These are phyloP conservation scores for Serpula lacrymans DNA, from an alignment of 768 basidiomycete genomes.

Conservation along the genomic window DNA sequence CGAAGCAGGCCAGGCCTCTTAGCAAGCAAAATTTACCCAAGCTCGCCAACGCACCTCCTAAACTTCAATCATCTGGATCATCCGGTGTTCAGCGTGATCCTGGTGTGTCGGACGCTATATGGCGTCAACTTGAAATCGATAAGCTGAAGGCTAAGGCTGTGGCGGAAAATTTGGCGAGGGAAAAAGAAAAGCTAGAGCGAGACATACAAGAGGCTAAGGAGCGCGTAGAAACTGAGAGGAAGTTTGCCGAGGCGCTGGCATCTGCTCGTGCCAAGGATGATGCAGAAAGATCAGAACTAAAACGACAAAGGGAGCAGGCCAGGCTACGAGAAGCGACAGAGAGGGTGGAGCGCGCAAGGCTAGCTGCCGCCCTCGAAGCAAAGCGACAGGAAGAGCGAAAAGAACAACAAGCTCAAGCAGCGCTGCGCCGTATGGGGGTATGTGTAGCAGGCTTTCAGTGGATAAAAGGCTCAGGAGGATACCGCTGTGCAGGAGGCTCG, in stretches of 20 bases:
- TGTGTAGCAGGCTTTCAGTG: slow-evolving; percentile 46
- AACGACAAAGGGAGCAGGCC: slow-evolving; percentile 24
- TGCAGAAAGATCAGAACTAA: slow-evolving; percentile 16
- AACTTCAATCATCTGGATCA: neutral
- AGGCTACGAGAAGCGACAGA: slow-evolving; percentile 23
- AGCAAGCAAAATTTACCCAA: slow-evolving; percentile 1
- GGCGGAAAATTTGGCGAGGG: slow-evolving; percentile 14
- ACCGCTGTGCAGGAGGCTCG: slow-evolving; percentile 44
- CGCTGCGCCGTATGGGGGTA: slow-evolving; percentile 44
- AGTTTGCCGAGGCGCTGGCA: slow-evolving; percentile 18
- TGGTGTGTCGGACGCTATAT: slow-evolving; percentile 50
- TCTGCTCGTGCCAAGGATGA: slow-evolving; percentile 17
- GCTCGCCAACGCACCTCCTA: neutral
- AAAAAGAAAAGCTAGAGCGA: slow-evolving; percentile 12
- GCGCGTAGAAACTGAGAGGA: slow-evolving; percentile 8
- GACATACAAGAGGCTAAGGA: slow-evolving; percentile 15
- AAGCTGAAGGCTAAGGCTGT: slow-evolving; percentile 23
- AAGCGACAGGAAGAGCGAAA: slow-evolving; percentile 38
- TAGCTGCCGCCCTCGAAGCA: slow-evolving; percentile 24
- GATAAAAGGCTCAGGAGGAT: slow-evolving; percentile 39
- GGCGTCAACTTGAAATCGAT: slow-evolving; percentile 46
- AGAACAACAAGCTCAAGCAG: slow-evolving; percentile 34
- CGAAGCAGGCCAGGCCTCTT: neutral
- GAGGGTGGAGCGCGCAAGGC: slow-evolving; percentile 21
- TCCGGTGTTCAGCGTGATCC: slow-evolving; percentile 35